These are phyloP conservation scores for Cladosporium phlei DNA, from an alignment of 2,329 filamentous ascomycete species.

Conservation along the genomic window DNA sequence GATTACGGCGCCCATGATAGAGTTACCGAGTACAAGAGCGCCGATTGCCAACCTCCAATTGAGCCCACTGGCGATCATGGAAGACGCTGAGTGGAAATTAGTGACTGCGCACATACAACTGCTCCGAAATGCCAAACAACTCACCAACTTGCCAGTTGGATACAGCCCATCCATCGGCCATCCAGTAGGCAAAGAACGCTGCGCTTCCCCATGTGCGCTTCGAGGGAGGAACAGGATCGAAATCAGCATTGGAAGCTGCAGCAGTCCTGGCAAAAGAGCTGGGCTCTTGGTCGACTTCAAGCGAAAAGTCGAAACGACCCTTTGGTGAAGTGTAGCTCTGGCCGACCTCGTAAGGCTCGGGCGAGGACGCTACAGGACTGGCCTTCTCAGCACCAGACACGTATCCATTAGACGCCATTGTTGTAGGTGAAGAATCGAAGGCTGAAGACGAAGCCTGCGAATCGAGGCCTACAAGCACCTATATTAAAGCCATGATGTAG, in stretches of 20 bases:
- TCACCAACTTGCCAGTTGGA: conserved; percentile 36
- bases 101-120: not conserved
- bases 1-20: conserved; percentile 35
- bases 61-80: conserved; percentile 50
- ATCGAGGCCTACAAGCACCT: too few relatives aligned
- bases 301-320: conserved; percentile 27
- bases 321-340: conserved; percentile 23
- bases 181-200: conserved; percentile 36
- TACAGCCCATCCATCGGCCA: conserved; percentile 38
- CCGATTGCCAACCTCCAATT: conserved; percentile 52
- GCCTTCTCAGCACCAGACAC: conserved; percentile 15
- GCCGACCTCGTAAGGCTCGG: conserved; percentile 23
- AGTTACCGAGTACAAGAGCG: conserved; percentile 25
- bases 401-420: not conserved
- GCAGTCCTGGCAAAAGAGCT: conserved; percentile 33
- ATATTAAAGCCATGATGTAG: too few relatives aligned
- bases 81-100: conserved; percentile 31
- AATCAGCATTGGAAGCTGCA: conserved; percentile 35
- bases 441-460: too few relatives aligned
- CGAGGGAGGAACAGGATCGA: conserved; percentile 36
- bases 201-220: conserved; percentile 35
- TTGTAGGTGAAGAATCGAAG: too few relatives aligned
- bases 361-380: conserved; percentile 23
- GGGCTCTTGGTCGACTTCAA: conserved; percentile 31
- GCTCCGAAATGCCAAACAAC: conserved; percentile 15